These are phyloP conservation scores for Globisporangium middletonii DNA, from an alignment of 352 stramenopile genomes.

Conservation along the genomic window DNA sequence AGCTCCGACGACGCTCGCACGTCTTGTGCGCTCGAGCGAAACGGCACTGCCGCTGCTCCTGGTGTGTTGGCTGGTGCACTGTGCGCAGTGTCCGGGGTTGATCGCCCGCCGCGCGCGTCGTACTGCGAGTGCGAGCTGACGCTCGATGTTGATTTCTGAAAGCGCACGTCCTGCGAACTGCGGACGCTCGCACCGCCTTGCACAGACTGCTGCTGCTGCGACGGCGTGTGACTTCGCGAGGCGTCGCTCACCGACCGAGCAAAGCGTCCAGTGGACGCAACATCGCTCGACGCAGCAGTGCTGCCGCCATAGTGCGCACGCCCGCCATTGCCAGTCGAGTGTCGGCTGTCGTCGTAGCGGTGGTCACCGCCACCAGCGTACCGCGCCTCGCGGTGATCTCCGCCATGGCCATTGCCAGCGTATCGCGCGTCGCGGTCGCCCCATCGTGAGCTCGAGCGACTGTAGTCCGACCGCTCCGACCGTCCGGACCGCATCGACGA, in stretches of 20 bases:
- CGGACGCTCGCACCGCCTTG: conserved; percentile 10
- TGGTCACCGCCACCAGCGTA: conserved; percentile 3
- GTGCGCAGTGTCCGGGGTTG: not conserved
- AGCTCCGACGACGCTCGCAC: conserved; percentile 10
- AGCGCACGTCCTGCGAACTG: conserved; percentile 47
- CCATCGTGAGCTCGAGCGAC: conserved; percentile 5
- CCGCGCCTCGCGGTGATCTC: not conserved
- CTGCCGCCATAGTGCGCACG: not conserved
- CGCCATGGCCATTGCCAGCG: not conserved
- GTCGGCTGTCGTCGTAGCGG: conserved; percentile 12
- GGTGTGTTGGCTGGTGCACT: not conserved
- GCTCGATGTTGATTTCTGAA: conserved; percentile 19
- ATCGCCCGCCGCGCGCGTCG: not conserved
- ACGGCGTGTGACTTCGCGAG: not conserved
- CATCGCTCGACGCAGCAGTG: conserved; percentile 1
- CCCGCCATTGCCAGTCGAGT: conserved; percentile 5
- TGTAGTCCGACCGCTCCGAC: conserved; percentile 17
- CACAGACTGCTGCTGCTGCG: not conserved
- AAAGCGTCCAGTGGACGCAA: not conserved
- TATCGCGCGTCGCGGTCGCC: conserved; percentile 3
- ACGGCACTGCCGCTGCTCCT: not conserved
- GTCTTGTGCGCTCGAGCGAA: conserved; percentile 19
- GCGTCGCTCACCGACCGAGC: conserved; percentile 9
- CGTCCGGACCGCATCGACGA: conserved; percentile 40
- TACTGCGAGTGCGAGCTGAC: not conserved